phyloP scores from a whole-genome alignment of 148 eudicot genomes.

The Salicornia ramosissima region DNA sequence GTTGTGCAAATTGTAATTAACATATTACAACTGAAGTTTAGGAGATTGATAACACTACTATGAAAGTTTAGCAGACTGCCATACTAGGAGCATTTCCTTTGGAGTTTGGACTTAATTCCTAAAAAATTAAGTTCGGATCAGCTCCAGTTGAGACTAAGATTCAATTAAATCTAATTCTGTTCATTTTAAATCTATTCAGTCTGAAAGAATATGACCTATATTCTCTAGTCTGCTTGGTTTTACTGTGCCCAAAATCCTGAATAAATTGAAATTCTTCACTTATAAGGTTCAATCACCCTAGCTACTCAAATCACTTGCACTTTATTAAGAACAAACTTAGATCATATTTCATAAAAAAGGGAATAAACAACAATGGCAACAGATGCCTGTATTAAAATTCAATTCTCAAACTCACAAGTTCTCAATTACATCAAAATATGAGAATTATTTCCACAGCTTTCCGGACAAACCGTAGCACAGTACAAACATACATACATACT shows the following conservation, averaged over 20 bases:
- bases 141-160: no score
- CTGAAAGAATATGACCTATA: no score
- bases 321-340: neutral
- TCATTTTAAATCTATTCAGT: no score
- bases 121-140: no score
- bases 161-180: no score
- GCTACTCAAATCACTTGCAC: neutral
- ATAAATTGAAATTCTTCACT: neutral
- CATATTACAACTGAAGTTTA: no score
- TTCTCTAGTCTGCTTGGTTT: no score
- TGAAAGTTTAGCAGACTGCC: no score
- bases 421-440: neutral
- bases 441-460: neutral
- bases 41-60: no score
- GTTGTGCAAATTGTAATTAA: no score
- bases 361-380: neutral
- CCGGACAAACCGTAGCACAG: neutral
- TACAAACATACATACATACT: conserved; percentile 1
- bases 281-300: neutral
- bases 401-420: neutral
- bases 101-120: no score
- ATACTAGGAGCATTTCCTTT: no score
- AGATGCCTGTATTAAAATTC: neutral
- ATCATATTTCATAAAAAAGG: neutral
- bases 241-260: neutral